Percentiles rank a stretch among this genome's conserved stretches.
Evolutionary conservation across 352 stramenopile genomes (phyloP).

Genomic region (Phytophthora vignae): DNA sequence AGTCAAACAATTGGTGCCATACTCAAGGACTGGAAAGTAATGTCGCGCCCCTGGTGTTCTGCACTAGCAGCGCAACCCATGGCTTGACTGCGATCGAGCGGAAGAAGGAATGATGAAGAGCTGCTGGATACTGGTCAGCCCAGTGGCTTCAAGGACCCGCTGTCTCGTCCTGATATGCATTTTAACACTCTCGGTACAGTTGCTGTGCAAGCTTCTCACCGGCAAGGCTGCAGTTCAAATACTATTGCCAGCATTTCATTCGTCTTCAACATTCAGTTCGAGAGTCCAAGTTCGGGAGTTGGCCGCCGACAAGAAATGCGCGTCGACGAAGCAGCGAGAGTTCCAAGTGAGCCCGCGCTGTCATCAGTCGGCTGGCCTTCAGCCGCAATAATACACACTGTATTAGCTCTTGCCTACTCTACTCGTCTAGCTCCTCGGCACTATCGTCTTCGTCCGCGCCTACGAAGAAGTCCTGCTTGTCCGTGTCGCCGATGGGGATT

Average conservation of each 20-base stretch:
- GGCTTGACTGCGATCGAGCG: neutral
- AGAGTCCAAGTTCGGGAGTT: constrained; percentile 14
- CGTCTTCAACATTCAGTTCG: constrained; percentile 13
- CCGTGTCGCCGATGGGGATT: constrained; percentile 49
- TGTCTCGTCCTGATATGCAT: constrained; percentile 5
- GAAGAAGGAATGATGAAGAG: constrained; percentile 21
- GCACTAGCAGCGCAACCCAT: constrained; percentile 47
- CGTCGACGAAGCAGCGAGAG: neutral
- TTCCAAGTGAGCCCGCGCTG: constrained; percentile 9
- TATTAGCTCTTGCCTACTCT: neutral
- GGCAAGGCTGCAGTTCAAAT: constrained; percentile 5
- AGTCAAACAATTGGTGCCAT: neutral
- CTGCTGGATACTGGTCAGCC: constrained; percentile 17
- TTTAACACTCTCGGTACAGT: constrained; percentile 9
- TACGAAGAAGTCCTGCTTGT: constrained; percentile 62
- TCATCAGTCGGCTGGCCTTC: constrained; percentile 13
- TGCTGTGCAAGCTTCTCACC: constrained; percentile 3
- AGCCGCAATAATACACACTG: neutral
- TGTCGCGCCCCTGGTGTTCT: constrained; percentile 5
- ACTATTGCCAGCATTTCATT: constrained; percentile 2
- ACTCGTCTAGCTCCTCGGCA: constrained; percentile 20
- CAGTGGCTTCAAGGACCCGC: neutral
- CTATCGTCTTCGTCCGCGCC: constrained; percentile 22
- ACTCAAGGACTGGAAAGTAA: constrained; percentile 12
- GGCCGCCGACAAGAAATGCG: constrained; percentile 20